phyloP scores from a whole-genome alignment of 2,329 filamentous ascomycete species.

The Rutstroemia sp. region DNA sequence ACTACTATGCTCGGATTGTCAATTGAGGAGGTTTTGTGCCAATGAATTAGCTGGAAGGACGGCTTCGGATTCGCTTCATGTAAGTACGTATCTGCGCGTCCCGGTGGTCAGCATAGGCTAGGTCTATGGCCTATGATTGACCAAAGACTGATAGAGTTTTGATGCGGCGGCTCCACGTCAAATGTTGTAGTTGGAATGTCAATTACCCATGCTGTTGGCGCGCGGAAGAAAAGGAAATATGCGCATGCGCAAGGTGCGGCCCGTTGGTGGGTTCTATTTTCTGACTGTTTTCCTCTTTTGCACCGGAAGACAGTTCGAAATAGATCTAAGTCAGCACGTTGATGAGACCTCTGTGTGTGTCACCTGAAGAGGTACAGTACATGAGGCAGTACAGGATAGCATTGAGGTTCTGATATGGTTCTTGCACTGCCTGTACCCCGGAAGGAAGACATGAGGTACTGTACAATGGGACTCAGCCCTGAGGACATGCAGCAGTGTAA shows the following conservation, averaged over 20 bases:
- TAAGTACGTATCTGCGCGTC: background rate
- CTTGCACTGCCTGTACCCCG: background rate
- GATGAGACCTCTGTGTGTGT: background rate
- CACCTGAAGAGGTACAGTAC: no score
- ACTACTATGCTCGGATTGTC: no score
- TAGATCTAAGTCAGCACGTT: conserved; percentile 2
- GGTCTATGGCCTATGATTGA: background rate
- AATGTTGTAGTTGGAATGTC: background rate
- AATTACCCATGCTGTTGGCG: conserved; percentile 3
- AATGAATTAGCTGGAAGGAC: no score
- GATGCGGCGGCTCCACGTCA: background rate
- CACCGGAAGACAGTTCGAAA: background rate
- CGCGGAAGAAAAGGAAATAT: conserved; percentile 5
- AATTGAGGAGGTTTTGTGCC: no score
- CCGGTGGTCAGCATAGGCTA: no score
- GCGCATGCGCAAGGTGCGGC: background rate
- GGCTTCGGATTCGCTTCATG: no score
- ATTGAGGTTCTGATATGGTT: background rate
- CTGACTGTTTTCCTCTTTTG: background rate
- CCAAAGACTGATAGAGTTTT: background rate
- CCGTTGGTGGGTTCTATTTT: conserved; percentile 5
- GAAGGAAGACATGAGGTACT: background rate
- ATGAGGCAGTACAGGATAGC: background rate
- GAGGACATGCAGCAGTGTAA: no score
- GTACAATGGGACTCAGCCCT: no score